These are phyloP conservation scores for Saccharomyces hybrid DNA, from an alignment of 1,139 yeast species.

Conservation along the genomic window DNA sequence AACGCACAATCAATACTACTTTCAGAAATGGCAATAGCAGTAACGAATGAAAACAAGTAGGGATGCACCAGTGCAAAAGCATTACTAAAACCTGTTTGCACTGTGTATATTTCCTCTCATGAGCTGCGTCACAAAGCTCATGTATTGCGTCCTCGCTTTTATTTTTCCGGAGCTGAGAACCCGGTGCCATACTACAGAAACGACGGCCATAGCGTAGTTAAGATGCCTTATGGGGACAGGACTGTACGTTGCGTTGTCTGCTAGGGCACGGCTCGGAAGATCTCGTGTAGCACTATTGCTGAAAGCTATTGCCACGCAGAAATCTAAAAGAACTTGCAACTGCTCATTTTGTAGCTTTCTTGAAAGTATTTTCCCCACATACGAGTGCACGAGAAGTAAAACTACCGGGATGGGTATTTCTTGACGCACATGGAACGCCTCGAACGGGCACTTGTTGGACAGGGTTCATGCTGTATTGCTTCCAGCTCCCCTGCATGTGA, in stretches of 20 bases:
- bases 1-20: neutral
- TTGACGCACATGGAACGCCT: neutral
- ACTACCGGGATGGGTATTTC: neutral
- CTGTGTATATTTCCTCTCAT: neutral
- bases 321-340: neutral
- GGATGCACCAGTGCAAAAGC: neutral
- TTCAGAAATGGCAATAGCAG: neutral
- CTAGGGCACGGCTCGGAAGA: neutral
- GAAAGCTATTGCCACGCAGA: neutral
- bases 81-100: no score
- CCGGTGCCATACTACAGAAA: neutral
- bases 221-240: neutral
- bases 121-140: neutral
- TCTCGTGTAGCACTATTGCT: neutral
- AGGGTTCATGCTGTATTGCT: neutral
- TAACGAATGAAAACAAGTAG: neutral
- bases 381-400: neutral
- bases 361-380: neutral
- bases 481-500: neutral
- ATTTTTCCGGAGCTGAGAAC: neutral
- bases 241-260: neutral
- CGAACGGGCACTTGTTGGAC: neutral
- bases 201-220: neutral
- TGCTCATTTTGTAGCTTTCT: neutral
- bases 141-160: neutral